Evolutionary conservation across 2,329 filamentous ascomycete species (phyloP).

Genomic region (Clonostachys byssicola): DNA sequence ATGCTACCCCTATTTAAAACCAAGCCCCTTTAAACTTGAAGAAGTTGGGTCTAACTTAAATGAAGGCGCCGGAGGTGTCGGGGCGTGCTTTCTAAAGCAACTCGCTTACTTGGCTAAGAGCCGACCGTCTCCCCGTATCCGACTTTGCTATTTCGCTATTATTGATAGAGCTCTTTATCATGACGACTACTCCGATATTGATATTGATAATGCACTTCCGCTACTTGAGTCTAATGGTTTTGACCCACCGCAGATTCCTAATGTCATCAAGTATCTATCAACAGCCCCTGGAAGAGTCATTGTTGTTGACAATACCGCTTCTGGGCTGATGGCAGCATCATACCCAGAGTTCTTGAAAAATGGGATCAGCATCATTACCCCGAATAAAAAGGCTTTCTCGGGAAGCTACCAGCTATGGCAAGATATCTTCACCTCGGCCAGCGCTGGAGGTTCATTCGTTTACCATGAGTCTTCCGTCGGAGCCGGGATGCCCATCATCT

Average conservation of each 20-base stretch:
- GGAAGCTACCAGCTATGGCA: conserved; percentile 78
- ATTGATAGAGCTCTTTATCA: conserved; percentile 79
- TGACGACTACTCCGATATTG: conserved; percentile 65
- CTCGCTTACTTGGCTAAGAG: conserved; percentile 64
- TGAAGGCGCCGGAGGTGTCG: conserved; percentile 85
- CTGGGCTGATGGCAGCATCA: conserved; percentile 73
- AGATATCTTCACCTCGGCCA: conserved; percentile 75
- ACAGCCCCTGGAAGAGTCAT: conserved; percentile 74
- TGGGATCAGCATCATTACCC: conserved; percentile 88
- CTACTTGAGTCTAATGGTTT: conserved; percentile 48
- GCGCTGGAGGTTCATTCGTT: conserved; percentile 69
- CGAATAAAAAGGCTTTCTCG: conserved; percentile 98
- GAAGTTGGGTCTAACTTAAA: conserved; percentile 4
- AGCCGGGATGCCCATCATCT: conserved; percentile 88
- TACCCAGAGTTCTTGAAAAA: conserved; percentile 79
- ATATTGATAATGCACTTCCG: conserved; percentile 52
- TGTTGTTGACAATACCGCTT: conserved; percentile 94
- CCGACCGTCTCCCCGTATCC: conserved; percentile 65
- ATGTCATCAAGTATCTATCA: conserved; percentile 74
- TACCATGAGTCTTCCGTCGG: conserved; percentile 96
- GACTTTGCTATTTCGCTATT: conserved; percentile 79
- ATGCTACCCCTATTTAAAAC: conserved; percentile 6
- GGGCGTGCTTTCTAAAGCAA: conserved; percentile 85
- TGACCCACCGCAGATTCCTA: conserved; percentile 58
- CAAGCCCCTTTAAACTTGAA: background rate